Base-by-base conservation (phyloP, 371 early-diverging fungal genomes). In the Zychaea mexicana region DNA sequence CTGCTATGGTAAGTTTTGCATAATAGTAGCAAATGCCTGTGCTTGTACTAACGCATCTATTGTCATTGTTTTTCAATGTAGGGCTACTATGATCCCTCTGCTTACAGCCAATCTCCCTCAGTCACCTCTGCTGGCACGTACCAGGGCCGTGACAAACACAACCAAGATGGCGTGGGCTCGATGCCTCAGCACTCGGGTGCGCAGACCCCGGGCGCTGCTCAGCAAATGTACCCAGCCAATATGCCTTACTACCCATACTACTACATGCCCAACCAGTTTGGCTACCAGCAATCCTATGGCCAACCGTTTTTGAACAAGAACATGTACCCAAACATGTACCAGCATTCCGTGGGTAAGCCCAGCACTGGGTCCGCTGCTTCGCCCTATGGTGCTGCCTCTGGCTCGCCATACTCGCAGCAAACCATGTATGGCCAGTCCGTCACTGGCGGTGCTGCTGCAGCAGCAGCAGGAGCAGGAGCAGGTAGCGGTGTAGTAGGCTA, bases 221-320 rank as follows among this genome's bases (percentile, higher is more conserved):
- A 53, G 62, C 78, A 79, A 49, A 68, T 71, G 24, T 79, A 79
- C 52, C 76, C 74, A 31, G 69, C 69, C 59, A 77, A 74, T 24
- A 67, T 82, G 62, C 82, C 85, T 6, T 91, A 88, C 81, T 88
- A 89, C 73, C 89, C 91, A 26, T 90, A 92, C 76, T 92, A 91
- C 72, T 89, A 90, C 74, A 83, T 81, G 77, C 85, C 85, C 27
- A 86, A 86, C 74, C 92, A 92, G 76, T 93, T 84, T 78, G 82
- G 83, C 24, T 89, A 88, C 69, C 87, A 87, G 64, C 85, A 85
- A 65, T 49, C 63, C n/a, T 95, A 93, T 71, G 90, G 86, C 28
- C 94, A 93, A 68, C 95, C 91, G 13, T 93, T 91, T 65, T 83
- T 90, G 78, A 91, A 90, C 83, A 93, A 94, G 85, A 85, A 82